These are phyloP conservation scores for Epichloe gansuensis DNA, from an alignment of 2,329 filamentous ascomycete genomes.

Conservation along the genomic window DNA sequence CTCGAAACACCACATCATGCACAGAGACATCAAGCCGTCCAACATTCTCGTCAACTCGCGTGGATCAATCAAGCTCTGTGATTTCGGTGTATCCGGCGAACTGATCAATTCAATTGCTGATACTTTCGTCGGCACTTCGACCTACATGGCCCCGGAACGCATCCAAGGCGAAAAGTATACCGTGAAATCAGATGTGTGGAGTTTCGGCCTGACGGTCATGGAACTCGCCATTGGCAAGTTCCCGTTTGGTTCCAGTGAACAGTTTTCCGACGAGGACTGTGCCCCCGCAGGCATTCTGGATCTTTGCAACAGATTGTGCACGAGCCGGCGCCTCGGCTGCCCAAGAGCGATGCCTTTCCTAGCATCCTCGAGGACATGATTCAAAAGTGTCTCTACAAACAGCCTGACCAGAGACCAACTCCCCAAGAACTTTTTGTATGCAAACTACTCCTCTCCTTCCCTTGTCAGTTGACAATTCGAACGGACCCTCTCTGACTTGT, in stretches of 20 bases:
- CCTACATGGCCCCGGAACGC: constrained; percentile 97
- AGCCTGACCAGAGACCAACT: constrained; percentile 77
- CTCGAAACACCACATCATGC: constrained; percentile 94
- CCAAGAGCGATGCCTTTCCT: constrained; percentile 96
- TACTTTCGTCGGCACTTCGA: constrained; percentile 96
- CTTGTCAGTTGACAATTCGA: not conserved
- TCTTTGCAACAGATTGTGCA: constrained; percentile 95
- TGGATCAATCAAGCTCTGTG: constrained; percentile 91
- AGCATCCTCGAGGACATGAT: constrained; percentile 94
- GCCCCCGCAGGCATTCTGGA: constrained; percentile 92
- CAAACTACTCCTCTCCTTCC: not conserved
- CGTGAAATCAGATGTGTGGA: constrained; percentile 98
- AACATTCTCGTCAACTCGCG: constrained; percentile 94
- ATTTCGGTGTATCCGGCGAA: constrained; percentile 97
- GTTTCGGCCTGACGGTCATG: constrained; percentile 90
- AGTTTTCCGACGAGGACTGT: constrained; percentile 59
- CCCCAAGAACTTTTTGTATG: constrained; percentile 79
- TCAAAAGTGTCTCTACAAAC: constrained; percentile 86
- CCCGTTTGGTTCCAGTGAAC: constrained; percentile 70
- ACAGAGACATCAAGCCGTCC: constrained; percentile 95
- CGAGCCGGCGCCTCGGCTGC: constrained; percentile 83
- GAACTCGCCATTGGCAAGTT: constrained; percentile 96
- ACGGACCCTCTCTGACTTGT: constrained; percentile 5
- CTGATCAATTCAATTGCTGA: constrained; percentile 96
- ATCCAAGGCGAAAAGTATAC: constrained; percentile 97